Base-by-base conservation (phyloP, 2,329 filamentous ascomycete genomes). In the Endoconidiophora polonica region DNA sequence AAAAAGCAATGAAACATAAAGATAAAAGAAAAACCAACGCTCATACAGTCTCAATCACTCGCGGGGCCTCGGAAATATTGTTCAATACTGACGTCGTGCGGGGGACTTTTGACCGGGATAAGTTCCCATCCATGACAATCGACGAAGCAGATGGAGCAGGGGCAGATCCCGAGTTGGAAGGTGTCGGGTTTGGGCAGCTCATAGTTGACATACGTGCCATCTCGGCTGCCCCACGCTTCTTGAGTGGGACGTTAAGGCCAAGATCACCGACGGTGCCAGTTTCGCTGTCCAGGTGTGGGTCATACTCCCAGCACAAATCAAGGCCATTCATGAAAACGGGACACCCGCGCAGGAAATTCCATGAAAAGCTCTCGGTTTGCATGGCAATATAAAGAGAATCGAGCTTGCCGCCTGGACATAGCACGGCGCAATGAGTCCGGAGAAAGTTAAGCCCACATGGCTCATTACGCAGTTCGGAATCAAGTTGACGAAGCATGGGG, bases 311-410 rank as follows among this genome's bases (percentile, higher is more conserved):
- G 55, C 70, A 68, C 3, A 65, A 66, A 55, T 78, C 75, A 0
- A 79, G 64, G 2, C 73, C 73, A 10, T 71, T 65, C 5, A 73
- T 61, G 54, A 68, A 72, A 2, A 70, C 63, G 0, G 69, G 68
- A 3, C 70, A 66, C 33, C 66, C 62, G 49, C 65, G 66, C 26
- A 79, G 61, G 33, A 66, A 68, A 52, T 70, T 66, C 75, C 75
- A 79, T 2, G 72, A 73, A n/a, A 79, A 63, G 5, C 68, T 70
- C 50, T 73, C 68, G 4, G 66, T 58, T 10, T 66, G 63, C 71
- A 76, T 73, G 50, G 74, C 72, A 51, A 79, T 75, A 56, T 79
- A 79, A 12, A 79, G 60, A 18, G 74, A 76, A 56, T 77, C 72
- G 22, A 77, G 71, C 55, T 71, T 73, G 41, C 74, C 75, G 48